Base-by-base conservation (phyloP, 1,139 yeast genomes). In the Martiniozyma asiatica region DNA sequence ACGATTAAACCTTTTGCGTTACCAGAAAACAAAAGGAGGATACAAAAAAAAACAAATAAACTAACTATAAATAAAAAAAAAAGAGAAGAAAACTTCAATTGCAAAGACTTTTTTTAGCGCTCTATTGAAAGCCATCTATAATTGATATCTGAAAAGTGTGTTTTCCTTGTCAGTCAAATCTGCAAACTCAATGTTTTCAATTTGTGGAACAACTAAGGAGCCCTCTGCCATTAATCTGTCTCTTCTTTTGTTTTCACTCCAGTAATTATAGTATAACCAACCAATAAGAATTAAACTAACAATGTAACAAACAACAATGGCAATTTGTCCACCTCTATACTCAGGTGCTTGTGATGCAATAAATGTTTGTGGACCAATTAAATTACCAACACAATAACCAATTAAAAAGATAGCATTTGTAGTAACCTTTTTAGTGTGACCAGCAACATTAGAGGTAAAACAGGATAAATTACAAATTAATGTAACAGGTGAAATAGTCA, bases 311-410 rank as follows among this genome's bases (percentile, higher is more conserved):
- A 45, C 51, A 23, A 51, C 50, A 42, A 54, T 51, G 2, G 48
- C 42, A 26, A 44, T 49, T 35, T 61, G 59, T 3, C 68, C 74
- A 18, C 66, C 60, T 4, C 42, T 42, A 39, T 65, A 67, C 4
- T 39, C 24, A 7, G 73, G 73, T 0, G 68, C 64, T 41, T 68
- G 66, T 2, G 34, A 32, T 0, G 53, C 49, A 25, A 55, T 47
- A 38, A 65, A 68, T 4, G 70, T 62, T 42, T 65, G 72, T 4
- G 73, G 71, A 2, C 74, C 74, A 34, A 73, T 59, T 29, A 78
- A 57, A 40, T 78, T 78, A 17, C 92, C 84, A 17, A 68, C 65
- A 42, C 80, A 72, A 45, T 72, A 76, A 1, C 43, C 48, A 27
- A 76, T 58, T 51, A 77, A 63, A 23, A 65, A 63, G 19, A 72